phyloP scores from a whole-genome alignment of 495 filamentous ascomycete species.

The Chlorociboria aeruginascens region DNA sequence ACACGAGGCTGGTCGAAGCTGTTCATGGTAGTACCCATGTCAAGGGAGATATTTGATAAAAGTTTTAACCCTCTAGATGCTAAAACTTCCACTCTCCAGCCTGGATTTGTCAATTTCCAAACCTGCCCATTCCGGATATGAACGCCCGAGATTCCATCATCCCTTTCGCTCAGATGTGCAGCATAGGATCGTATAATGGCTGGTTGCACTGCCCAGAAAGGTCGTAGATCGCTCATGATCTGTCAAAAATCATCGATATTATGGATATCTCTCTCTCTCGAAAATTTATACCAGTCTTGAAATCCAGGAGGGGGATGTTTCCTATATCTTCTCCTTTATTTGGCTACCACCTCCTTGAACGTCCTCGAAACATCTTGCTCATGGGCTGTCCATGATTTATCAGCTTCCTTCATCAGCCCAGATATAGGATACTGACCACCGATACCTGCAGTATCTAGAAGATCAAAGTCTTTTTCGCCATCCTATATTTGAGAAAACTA shows the following conservation, averaged over 20 bases:
- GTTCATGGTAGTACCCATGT: slow-evolving; percentile 65
- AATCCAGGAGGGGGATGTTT: slow-evolving; percentile 64
- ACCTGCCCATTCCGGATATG: slow-evolving; percentile 14
- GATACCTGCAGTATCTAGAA: background rate
- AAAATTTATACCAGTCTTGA: slow-evolving; percentile 55
- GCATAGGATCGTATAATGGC: slow-evolving; percentile 40
- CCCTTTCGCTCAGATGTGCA: slow-evolving; percentile 31
- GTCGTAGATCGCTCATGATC: slow-evolving; percentile 56
- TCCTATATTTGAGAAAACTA: slow-evolving; percentile 11
- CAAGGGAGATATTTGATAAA: slow-evolving; percentile 53
- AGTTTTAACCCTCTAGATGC: slow-evolving; percentile 28
- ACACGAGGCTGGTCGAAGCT: slow-evolving; percentile 56
- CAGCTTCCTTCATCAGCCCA: slow-evolving; percentile 27
- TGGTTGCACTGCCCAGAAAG: slow-evolving; percentile 56
- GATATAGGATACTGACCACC: slow-evolving; percentile 32
- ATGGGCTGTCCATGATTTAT: slow-evolving; percentile 27
- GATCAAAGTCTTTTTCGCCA: slow-evolving; percentile 4
- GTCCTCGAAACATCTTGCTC: slow-evolving; percentile 30
- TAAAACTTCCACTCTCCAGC: slow-evolving; percentile 40
- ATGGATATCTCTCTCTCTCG: slow-evolving; percentile 41
- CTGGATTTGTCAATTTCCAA: slow-evolving; percentile 36
- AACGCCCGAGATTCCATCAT: slow-evolving; percentile 16
- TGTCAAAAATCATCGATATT: slow-evolving; percentile 64
- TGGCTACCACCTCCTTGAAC: slow-evolving; percentile 45
- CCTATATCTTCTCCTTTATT: slow-evolving; percentile 51